A percentile compares a stretch with the other conserved stretches of the same genome.
phyloP scores from a whole-genome alignment of 768 basidiomycete genomes.

The Hydnum rufescens region DNA sequence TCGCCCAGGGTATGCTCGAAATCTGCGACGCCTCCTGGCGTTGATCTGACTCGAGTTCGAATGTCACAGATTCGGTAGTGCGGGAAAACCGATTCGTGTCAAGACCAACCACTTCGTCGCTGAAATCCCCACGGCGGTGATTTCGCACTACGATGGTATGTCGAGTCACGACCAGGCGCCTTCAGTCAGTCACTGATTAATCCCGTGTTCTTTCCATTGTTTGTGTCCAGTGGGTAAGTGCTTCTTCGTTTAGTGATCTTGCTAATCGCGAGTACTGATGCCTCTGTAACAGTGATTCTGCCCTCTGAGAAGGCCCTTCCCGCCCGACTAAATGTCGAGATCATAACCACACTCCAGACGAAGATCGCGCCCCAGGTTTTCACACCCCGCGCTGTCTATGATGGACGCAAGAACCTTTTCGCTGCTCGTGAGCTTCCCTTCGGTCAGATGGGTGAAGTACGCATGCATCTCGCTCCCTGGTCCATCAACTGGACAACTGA shows the following conservation, averaged over 20 bases:
- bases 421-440: conserved; percentile 41
- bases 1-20: not conserved
- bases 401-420: conserved; percentile 64
- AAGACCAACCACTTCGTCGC: conserved; percentile 44
- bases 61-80: conserved; percentile 26
- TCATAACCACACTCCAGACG: conserved; percentile 43
- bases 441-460: conserved; percentile 30
- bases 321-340: conserved; percentile 43
- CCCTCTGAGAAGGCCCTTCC: conserved; percentile 54
- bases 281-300: conserved; percentile 30
- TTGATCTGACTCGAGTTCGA: not conserved
- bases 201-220: too few species aligned
- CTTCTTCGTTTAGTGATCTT: not conserved
- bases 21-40: not conserved
- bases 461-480: conserved; percentile 7
- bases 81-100: conserved; percentile 28
- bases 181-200: not conserved
- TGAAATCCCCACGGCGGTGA: conserved; percentile 38
- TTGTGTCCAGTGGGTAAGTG: conserved; percentile 26
- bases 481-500: not conserved
- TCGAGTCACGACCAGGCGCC: too few species aligned
- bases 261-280: conserved; percentile 6
- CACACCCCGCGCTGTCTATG: conserved; percentile 53
- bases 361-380: conserved; percentile 37
- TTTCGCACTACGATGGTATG: conserved; percentile 67